Conservation (phyloP, 139 green algal species). For the Astrephomene gubernaculifera region DNA sequence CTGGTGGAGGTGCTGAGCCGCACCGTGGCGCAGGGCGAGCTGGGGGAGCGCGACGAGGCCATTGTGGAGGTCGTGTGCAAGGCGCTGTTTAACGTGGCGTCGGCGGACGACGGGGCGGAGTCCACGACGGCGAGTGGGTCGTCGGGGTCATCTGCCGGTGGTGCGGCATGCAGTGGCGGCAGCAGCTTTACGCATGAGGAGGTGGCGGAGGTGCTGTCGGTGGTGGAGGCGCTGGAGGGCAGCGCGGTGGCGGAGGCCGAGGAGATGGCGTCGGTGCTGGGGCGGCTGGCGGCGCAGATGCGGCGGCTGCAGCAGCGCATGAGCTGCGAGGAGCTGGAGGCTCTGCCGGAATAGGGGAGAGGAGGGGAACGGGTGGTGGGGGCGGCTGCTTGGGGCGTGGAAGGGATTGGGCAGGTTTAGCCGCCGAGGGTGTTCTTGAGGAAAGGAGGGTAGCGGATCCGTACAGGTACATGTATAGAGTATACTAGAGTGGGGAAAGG, state of each 20-base stretch:
- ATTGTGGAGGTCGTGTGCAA: constrained; percentile 61
- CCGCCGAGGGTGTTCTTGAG: too few relatives aligned
- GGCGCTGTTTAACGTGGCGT: constrained; percentile 60
- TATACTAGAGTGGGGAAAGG: too few relatives aligned
- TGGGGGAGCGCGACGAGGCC: constrained; percentile 34
- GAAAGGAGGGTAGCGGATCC: too few relatives aligned
- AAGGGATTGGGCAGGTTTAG: too few relatives aligned
- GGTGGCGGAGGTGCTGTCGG: constrained; percentile 27
- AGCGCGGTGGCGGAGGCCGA: not conserved
- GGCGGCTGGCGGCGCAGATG: constrained; percentile 28
- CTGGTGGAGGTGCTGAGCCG: constrained; percentile 57
- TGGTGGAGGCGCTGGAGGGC: constrained; percentile 33
- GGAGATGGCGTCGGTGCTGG: constrained; percentile 19
- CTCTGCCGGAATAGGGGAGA: constrained; percentile 9
- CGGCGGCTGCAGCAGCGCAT: constrained; percentile 36
- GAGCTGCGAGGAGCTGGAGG: constrained; percentile 20
- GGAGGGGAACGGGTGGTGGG: not conserved
- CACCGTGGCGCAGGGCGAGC: constrained; percentile 39
- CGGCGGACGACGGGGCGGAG: constrained; percentile 26
- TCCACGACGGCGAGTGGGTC: not conserved
- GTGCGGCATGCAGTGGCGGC: too few relatives aligned
- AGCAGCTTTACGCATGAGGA: constrained; percentile 33
- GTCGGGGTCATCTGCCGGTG: too few relatives aligned
- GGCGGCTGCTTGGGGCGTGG: too few relatives aligned
- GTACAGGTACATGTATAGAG: too few relatives aligned